Conservation (phyloP, 1,284 basidiomycete genomes). For the Pulveroboletus sp. region DNA sequence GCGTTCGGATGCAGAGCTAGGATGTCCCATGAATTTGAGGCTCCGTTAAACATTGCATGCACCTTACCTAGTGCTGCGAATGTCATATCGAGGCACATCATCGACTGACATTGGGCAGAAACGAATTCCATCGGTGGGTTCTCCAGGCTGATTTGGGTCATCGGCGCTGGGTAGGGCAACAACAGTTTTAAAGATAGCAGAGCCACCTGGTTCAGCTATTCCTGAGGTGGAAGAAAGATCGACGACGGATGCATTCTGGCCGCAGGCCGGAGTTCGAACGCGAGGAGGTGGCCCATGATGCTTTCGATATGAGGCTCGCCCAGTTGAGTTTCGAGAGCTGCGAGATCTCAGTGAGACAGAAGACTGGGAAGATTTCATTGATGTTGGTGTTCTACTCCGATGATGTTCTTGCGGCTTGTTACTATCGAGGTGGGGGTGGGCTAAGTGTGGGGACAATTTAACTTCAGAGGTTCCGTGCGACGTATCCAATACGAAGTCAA, state of each 20-base stretch:
- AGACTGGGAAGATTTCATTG: conserved; percentile 15
- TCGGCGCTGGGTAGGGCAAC: conserved; percentile 11
- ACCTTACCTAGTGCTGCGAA: conserved; percentile 18
- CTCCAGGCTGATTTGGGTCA: conserved; percentile 16
- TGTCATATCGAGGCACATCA: conserved; percentile 20
- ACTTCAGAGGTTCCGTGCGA: not conserved
- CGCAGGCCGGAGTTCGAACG: conserved; percentile 2
- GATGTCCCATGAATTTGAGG: conserved; percentile 3
- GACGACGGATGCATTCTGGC: not conserved
- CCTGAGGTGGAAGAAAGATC: not conserved
- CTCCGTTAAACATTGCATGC: not conserved
- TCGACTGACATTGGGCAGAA: conserved; percentile 22
- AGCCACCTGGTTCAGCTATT: not conserved
- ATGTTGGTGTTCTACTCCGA: conserved; percentile 14
- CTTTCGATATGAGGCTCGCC: conserved; percentile 28
- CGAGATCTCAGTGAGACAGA: conserved; percentile 21
- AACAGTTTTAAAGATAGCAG: not conserved
- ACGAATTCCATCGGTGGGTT: not conserved
- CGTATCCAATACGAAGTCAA: not conserved
- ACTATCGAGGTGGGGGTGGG: not conserved
- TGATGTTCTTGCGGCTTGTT: not conserved
- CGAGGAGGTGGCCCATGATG: conserved; percentile 22
- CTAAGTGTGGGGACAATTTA: not conserved
- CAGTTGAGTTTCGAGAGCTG: conserved; percentile 21
- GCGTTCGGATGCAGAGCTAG: conserved; percentile 2